Conservation (phyloP, 352 stramenopile species). For the Thalassiosira delicatula region DNA sequence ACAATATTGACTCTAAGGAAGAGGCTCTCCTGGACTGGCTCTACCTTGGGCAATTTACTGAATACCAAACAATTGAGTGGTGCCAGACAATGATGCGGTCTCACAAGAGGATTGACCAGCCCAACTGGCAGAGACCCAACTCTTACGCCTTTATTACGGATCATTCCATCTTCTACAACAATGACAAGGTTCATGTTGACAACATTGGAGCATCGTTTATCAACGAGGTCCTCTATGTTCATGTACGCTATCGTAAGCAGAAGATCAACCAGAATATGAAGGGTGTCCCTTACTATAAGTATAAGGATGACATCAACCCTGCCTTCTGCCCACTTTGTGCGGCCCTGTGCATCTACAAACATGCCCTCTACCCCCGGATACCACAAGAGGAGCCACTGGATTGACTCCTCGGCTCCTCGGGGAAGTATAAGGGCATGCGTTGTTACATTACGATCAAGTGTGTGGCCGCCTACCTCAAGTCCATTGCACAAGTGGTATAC, state of each 20-base stretch:
- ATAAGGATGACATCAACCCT: background rate
- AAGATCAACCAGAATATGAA: slow-evolving; percentile 36
- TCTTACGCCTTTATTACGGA: slow-evolving; percentile 19
- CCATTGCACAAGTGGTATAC: background rate
- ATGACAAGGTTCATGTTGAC: background rate
- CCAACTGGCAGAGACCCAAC: background rate
- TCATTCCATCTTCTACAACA: slow-evolving; percentile 5
- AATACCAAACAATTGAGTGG: slow-evolving; percentile 18
- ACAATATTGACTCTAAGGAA: background rate
- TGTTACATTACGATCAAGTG: background rate
- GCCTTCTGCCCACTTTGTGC: background rate
- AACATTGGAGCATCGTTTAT: background rate
- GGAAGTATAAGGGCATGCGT: background rate
- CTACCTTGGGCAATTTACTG: slow-evolving; percentile 6
- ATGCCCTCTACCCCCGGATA: background rate
- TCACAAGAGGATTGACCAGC: background rate
- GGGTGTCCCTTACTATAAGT: slow-evolving; percentile 15
- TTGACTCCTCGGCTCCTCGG: background rate
- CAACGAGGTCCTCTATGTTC: background rate
- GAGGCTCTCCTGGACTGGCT: slow-evolving; percentile 21
- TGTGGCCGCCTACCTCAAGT: background rate
- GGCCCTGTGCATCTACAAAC: slow-evolving; percentile 1
- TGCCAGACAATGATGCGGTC: slow-evolving; percentile 11
- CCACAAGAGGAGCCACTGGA: background rate
- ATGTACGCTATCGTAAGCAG: background rate